Percentiles rank a stretch among this genome's conserved stretches.
Conservation (phyloP, 2,329 filamentous ascomycete genomes). For the Xylaria sp. region DNA sequence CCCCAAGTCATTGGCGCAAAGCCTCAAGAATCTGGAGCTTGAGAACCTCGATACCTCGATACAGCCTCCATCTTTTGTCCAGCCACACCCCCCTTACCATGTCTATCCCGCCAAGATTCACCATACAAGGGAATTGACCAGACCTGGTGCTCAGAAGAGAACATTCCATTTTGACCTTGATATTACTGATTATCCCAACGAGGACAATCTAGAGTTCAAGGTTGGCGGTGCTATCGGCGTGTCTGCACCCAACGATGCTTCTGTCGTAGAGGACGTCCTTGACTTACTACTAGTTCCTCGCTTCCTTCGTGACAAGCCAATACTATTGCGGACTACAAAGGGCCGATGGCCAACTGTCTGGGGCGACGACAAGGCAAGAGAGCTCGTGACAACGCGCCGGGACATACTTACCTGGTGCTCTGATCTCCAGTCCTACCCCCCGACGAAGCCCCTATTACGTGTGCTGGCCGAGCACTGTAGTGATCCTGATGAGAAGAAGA, state of each 20-base stretch:
- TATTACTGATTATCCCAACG: conserved; percentile 90
- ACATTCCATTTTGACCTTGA: conserved; percentile 98
- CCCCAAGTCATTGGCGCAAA: conserved; percentile 38
- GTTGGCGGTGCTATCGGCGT: conserved; percentile 96
- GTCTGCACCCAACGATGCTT: conserved; percentile 84
- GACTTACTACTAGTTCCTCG: conserved; percentile 83
- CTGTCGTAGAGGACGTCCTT: conserved; percentile 84
- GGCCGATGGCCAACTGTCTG: conserved; percentile 98
- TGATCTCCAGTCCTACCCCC: conserved; percentile 91
- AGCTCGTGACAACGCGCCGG: conserved; percentile 88
- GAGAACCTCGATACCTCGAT: conserved; percentile 66
- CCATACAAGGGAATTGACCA: conserved; percentile 86
- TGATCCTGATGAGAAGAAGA: conserved; percentile 85
- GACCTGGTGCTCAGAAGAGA: conserved; percentile 89
- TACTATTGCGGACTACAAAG: conserved; percentile 79
- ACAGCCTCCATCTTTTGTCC: conserved; percentile 88
- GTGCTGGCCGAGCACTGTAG: conserved; percentile 86
- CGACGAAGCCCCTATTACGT: conserved; percentile 87
- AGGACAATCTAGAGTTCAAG: conserved; percentile 89
- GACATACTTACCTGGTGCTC: conserved; percentile 96
- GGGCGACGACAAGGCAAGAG: conserved; percentile 87
- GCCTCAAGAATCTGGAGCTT: conserved; percentile 49
- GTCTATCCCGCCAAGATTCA: conserved; percentile 92
- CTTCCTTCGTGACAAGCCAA: conserved; percentile 84
- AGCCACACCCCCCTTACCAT: conserved; percentile 92